Conservation (phyloP, 129 eudicot species). For the Kitagawia praeruptora region DNA sequence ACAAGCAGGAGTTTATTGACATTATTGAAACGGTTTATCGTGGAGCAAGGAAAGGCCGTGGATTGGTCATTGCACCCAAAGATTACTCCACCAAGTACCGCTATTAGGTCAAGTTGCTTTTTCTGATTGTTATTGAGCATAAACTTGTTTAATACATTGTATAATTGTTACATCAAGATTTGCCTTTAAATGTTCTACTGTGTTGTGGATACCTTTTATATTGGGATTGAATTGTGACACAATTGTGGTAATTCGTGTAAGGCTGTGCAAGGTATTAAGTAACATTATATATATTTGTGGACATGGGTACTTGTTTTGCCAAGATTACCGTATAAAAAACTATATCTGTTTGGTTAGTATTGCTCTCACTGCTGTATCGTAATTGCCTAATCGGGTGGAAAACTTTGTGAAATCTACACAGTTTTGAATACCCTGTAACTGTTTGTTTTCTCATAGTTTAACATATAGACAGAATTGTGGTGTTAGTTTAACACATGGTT, state of each 20-base stretch:
- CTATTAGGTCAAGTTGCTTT: slow-evolving; percentile 24
- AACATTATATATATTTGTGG: too few relatives aligned
- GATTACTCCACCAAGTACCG: slow-evolving; percentile 92
- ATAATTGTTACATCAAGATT: neutral
- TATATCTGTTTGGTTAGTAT: neutral
- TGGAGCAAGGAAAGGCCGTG: slow-evolving; percentile 90
- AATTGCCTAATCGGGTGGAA: too few relatives aligned
- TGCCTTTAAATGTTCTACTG: too few relatives aligned
- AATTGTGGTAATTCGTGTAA: neutral
- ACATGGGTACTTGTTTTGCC: too few relatives aligned
- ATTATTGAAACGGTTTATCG: slow-evolving; percentile 95
- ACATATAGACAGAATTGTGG: neutral
- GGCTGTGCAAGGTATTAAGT: neutral
- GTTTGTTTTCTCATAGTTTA: neutral
- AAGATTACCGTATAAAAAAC: too few relatives aligned
- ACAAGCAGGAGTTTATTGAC: slow-evolving; percentile 92
- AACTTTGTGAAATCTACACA: too few relatives aligned
- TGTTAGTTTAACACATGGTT: neutral
- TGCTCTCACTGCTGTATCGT: neutral
- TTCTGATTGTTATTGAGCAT: neutral
- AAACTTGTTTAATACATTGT: neutral
- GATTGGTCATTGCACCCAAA: slow-evolving; percentile 80
- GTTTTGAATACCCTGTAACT: too few relatives aligned
- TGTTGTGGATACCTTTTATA: neutral
- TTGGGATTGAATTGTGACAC: neutral